These are phyloP conservation scores for Calendula officinalis DNA, from an alignment of 129 eudicot genomes.

Conservation along the genomic window DNA sequence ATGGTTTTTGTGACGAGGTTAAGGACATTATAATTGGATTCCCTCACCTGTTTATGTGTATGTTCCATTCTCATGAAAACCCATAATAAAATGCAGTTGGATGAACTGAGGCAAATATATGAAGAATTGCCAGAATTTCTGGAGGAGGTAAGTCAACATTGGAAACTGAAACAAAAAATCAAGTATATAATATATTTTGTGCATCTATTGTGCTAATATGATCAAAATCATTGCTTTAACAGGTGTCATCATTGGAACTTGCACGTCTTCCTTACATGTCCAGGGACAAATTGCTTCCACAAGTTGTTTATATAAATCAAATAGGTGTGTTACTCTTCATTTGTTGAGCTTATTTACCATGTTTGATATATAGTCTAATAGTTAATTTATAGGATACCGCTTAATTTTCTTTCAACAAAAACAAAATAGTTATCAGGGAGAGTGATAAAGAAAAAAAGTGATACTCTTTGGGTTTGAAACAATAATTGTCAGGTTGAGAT, in stretches of 20 bases:
- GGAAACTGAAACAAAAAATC: slow-evolving; percentile 38
- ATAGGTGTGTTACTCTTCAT: slow-evolving; percentile 47
- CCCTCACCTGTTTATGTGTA: slow-evolving; percentile 1
- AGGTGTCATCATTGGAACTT: slow-evolving; percentile 84
- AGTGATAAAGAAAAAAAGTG: too few species aligned
- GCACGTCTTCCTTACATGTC: slow-evolving; percentile 71
- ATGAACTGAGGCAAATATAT: slow-evolving; percentile 95
- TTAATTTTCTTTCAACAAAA: too few species aligned
- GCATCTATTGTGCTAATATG: slow-evolving; percentile 13
- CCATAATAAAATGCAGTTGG: slow-evolving; percentile 57
- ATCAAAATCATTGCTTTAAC: slow-evolving; percentile 25
- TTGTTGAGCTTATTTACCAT: too few species aligned
- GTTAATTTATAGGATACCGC: too few species aligned
- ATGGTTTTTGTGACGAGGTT: slow-evolving; percentile 95
- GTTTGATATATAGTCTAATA: neutral
- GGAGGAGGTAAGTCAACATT: slow-evolving; percentile 74
- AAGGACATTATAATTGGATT: slow-evolving; percentile 20
- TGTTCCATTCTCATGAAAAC: slow-evolving; percentile 19
- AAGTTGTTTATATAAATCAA: slow-evolving; percentile 76
- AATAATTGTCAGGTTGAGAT: too few species aligned
- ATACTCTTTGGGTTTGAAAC: neutral
- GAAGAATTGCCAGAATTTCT: slow-evolving; percentile 94
- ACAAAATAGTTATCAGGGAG: too few species aligned
- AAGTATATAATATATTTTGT: neutral
- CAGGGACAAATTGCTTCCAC: slow-evolving; percentile 51